Evolutionary conservation across 345 rosid genomes (phyloP), one percentile per base, ranked within the genome.

Genomic region (Populus euphratica): DNA sequence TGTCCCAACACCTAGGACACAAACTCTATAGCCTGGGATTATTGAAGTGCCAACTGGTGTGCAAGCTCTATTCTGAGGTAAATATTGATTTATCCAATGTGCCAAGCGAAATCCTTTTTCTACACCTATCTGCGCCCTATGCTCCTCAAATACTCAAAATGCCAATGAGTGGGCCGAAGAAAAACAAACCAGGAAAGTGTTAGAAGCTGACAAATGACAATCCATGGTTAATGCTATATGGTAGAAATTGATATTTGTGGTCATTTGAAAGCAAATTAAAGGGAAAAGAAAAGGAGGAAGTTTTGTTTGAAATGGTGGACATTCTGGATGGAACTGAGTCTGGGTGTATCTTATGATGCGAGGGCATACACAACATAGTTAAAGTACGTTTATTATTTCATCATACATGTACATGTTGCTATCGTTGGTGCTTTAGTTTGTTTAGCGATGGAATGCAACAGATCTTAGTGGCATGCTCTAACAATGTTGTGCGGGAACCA

Each of bases 11-110:
- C 90, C 90, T 11, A 76, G 76, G 68, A 85, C 89, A 29, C 96
- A 85, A 62, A 85, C 89, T 79, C 88, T 87, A n/a, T 82, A 91
- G 41, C 87, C 90, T 5, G 83, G 61, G 64, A 68, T 70, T 77
- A 44, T 78, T 2, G 91, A 90, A 56, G 83, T 81, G 77, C 80
- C 85, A 13, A 77, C 90, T 59, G 79, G 79, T 41, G 72, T 68
- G 47, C 81, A 77, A 85, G 83, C 83, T 76, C 86, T 49, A 56
- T 77, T 23, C 82, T 65, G 38, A 84, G 90, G 80, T 88, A 86
- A 91, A 69, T 38, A 10, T 35, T n/a, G 23, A 49, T 49, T 10
- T 16, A 11, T 17, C 23, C 64, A 8, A 41, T 2, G 49, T 31
- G 50, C 38, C 65, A 73, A 31, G 2, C 20, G 25, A 29, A 50